Evolutionary conservation across 306 rosid species (phyloP).

Genomic region (Alnus glutinosa): DNA sequence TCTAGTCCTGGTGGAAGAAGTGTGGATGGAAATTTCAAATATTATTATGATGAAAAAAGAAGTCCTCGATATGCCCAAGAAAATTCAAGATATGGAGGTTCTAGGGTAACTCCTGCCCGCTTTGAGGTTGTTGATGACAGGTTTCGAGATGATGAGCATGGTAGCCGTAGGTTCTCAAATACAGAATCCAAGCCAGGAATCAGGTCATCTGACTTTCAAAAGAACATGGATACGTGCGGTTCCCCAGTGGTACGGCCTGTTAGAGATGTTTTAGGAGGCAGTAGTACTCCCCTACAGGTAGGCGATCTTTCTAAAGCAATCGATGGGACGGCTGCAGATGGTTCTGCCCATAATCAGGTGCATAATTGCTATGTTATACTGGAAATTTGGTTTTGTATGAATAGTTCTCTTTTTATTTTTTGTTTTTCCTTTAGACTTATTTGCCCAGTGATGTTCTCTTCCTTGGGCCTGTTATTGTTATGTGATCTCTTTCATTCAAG

Average conservation of each 20-base stretch:
- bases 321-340: conserved; percentile 25
- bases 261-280: conserved; percentile 31
- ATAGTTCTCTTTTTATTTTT: not conserved
- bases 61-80: conserved; percentile 59
- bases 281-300: conserved; percentile 32
- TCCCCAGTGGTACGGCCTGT: conserved; percentile 25
- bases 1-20: conserved; percentile 43
- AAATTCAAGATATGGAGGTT: conserved; percentile 43
- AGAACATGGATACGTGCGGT: conserved; percentile 28
- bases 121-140: conserved; percentile 89
- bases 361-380: conserved; percentile 8
- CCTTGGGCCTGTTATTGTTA: not conserved
- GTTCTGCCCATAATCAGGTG: conserved; percentile 39
- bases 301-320: conserved; percentile 35
- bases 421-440: not conserved
- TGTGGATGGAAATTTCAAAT: conserved; percentile 39
- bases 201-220: conserved; percentile 31
- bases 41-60: conserved; percentile 63
- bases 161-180: conserved; percentile 36
- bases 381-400: conserved; percentile 1
- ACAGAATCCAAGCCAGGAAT: conserved; percentile 43
- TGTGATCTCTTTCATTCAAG: not conserved
- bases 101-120: conserved; percentile 43
- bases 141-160: conserved; percentile 50
- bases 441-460: not conserved